phyloP scores from a whole-genome alignment of 2,329 filamentous ascomycete species.

The Trichoderma guizhouense region DNA sequence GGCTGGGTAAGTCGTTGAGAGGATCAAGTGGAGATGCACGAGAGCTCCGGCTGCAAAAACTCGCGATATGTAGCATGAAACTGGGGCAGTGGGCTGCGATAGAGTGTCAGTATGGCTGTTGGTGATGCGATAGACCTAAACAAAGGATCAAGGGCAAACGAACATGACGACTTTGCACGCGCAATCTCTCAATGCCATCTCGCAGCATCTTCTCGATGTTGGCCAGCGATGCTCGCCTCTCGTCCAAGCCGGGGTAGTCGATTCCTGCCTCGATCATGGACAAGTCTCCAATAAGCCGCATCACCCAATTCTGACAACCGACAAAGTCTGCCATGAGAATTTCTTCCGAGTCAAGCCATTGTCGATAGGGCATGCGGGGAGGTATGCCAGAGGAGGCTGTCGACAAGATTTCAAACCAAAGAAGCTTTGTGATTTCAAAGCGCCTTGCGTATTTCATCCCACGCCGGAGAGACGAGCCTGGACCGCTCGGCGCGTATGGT shows the following conservation, averaged over 20 bases:
- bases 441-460: slow-evolving; percentile 7
- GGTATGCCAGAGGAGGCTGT: neutral
- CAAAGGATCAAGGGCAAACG: neutral
- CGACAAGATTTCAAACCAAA: slow-evolving; percentile 11
- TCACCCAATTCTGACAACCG: slow-evolving; percentile 11
- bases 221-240: neutral
- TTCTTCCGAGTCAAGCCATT: slow-evolving; percentile 4
- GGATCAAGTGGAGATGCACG: neutral
- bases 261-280: neutral
- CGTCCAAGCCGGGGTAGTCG: neutral
- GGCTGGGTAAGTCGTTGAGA: neutral
- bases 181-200: neutral
- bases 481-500: neutral
- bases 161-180: neutral
- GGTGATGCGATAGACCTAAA: no score
- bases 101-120: neutral
- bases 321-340: slow-evolving; percentile 13
- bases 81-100: neutral
- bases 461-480: neutral
- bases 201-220: neutral
- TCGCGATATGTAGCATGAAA: slow-evolving; percentile 8
- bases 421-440: slow-evolving; percentile 5
- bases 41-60: slow-evolving; percentile 2
- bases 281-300: slow-evolving; percentile 8
- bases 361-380: slow-evolving; percentile 2